A percentile compares a stretch with the other conserved stretches of the same genome.
These are phyloP conservation scores for Clitopilus passeckerianus DNA, from an alignment of 768 basidiomycete species.

Conservation along the genomic window DNA sequence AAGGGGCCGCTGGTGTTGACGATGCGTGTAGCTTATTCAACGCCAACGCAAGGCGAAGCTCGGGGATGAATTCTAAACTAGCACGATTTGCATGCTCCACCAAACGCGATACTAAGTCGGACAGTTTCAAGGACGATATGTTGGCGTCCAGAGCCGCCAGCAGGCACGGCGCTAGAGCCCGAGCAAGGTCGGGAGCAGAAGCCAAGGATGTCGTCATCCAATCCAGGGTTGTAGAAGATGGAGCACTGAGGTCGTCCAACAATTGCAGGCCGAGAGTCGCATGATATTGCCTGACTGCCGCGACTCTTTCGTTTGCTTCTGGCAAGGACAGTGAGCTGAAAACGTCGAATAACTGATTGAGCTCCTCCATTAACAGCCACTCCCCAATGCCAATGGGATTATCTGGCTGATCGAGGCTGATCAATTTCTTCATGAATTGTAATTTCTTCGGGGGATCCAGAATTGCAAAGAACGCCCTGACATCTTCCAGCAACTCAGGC, in stretches of 20 bases:
- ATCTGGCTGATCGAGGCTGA: slow-evolving; percentile 41
- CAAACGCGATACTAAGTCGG: slow-evolving; percentile 30
- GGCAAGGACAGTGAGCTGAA: slow-evolving; percentile 30
- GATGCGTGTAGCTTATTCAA: neutral
- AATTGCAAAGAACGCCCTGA: slow-evolving; percentile 49
- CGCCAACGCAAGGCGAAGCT: neutral
- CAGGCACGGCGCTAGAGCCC: slow-evolving; percentile 35
- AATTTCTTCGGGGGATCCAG: slow-evolving; percentile 53
- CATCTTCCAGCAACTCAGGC: slow-evolving; percentile 50
- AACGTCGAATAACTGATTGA: slow-evolving; percentile 41
- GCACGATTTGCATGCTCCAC: slow-evolving; percentile 19
- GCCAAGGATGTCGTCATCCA: slow-evolving; percentile 42
- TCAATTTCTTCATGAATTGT: slow-evolving; percentile 48
- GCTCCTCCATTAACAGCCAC: slow-evolving; percentile 65
- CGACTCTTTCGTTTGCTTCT: slow-evolving; percentile 23
- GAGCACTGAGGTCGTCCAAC: slow-evolving; percentile 36
- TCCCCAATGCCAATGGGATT: slow-evolving; percentile 56
- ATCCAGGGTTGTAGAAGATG: slow-evolving; percentile 28
- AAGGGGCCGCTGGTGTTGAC: neutral
- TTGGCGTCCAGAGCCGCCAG: slow-evolving; percentile 34
- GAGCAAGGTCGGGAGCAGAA: slow-evolving; percentile 36
- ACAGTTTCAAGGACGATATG: slow-evolving; percentile 22
- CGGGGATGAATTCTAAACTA: slow-evolving; percentile 18
- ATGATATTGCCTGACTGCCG: slow-evolving; percentile 40
- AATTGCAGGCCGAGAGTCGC: slow-evolving; percentile 46